Conservation (phyloP, 2,329 filamentous ascomycete genomes). For the Rhinocladiella similis region DNA sequence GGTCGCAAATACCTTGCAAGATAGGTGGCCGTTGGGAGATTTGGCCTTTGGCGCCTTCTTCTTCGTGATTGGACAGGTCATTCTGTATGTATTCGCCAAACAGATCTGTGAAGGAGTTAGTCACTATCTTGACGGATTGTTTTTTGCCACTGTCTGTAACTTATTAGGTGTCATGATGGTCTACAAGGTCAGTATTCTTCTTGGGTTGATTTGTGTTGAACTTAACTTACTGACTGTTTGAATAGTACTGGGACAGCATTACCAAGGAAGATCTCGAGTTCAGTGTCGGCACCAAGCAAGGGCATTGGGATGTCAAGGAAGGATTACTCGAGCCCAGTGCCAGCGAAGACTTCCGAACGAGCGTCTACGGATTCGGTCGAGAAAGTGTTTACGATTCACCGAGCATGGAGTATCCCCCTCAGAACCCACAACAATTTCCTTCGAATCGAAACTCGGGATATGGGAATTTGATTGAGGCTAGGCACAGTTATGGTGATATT, state of each 20-base stretch:
- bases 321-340: constrained; percentile 63
- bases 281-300: constrained; percentile 89
- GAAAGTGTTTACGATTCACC: constrained; percentile 68
- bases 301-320: constrained; percentile 99
- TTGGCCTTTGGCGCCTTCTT: constrained; percentile 89
- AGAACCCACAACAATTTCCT: constrained; percentile 8
- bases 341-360: constrained; percentile 62
- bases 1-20: constrained; percentile 85
- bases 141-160: constrained; percentile 93
- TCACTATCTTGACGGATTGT: constrained; percentile 92
- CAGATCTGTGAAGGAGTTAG: constrained; percentile 79
- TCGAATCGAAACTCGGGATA: constrained; percentile 16
- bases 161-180: constrained; percentile 98
- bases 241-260: constrained; percentile 97
- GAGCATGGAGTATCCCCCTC: constrained; percentile 23
- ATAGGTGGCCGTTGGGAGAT: constrained; percentile 92
- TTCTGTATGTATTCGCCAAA: constrained; percentile 86
- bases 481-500: constrained; percentile 24
- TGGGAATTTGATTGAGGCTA: constrained; percentile 15
- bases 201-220: background rate
- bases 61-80: constrained; percentile 86
- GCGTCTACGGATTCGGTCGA: constrained; percentile 35
- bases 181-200: constrained; percentile 73
- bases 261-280: constrained; percentile 98
- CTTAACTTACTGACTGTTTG: background rate